Evolutionary conservation across 1,284 basidiomycete genomes (phyloP), one percentile per base, ranked within the genome.

Genomic region (Sphaerobolus stellatus): DNA sequence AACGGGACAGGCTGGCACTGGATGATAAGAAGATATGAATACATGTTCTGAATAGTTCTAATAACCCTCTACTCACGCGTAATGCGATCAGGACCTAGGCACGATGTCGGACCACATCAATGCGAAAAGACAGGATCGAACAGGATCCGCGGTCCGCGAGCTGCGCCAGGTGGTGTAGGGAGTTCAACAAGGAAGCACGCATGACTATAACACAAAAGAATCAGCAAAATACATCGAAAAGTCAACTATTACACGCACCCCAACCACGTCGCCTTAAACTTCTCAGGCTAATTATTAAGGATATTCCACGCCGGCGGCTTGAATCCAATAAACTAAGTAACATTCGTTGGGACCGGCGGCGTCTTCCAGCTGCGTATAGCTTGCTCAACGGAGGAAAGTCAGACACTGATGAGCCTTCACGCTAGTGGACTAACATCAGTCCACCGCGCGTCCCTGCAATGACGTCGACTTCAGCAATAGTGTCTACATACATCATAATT

Each of bases 101-200:
- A 75, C 53, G 79, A 77, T 24, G 67, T 70, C 0, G 84, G 84
- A 33, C 79, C 82, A 65, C 85, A 88, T 7, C 84, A 71, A 54
- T 82, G 71, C 28, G 79, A 82, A 60, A 86, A 83, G 2, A 86
- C 86, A 9, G 88, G 88, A 63, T 90, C 88, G 59, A 87, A 86
- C 13, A 90, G 68, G n/a, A 90, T 74, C 18, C 84, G 74, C 3
- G 82, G 70, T 1, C 88, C 86, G 34, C 84, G 71, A 13, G 63
- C 54, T 25, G 72, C 70, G 41, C 64, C 70, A 38, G 51, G 58
- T 5, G 58, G 65, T 22, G 76, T 67, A 1, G 84, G 87, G 34
- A 88, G 71, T 68, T 90, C 86, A 36, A 90, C 73, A 2, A 90
- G 69, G 66, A 84, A 88, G 59, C 82, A 85, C 0, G 88, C 88